phyloP scores from a whole-genome alignment of 805 yeast genomes.

The Torulaspora maleeae region DNA sequence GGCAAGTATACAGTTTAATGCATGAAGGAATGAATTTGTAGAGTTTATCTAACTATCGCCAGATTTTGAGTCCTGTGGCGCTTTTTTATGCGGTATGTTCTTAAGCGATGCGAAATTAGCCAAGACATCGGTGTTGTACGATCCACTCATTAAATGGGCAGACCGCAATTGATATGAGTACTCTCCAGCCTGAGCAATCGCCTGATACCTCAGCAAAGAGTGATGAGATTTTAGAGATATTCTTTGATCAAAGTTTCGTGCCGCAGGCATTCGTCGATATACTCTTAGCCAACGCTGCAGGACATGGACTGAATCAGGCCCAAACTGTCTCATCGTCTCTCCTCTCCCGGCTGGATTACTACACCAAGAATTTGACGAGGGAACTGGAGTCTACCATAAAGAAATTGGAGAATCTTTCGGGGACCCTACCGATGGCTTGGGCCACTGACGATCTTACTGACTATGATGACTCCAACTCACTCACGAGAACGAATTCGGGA shows the following conservation, averaged over 20 bases:
- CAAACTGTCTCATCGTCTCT: constrained; percentile 48
- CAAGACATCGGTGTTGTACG: too few species aligned
- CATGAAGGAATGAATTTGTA: not conserved
- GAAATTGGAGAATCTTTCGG: constrained; percentile 47
- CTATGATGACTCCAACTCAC: constrained; percentile 15
- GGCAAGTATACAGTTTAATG: constrained; percentile 10
- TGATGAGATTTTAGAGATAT: constrained; percentile 54
- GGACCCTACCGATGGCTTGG: constrained; percentile 43
- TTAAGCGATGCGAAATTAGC: not conserved
- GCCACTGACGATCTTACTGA: constrained; percentile 14
- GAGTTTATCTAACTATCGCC: not conserved
- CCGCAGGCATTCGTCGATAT: constrained; percentile 66
- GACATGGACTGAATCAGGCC: constrained; percentile 36
- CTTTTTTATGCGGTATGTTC: not conserved
- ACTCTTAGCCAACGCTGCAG: constrained; percentile 43
- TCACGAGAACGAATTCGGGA: constrained; percentile 26
- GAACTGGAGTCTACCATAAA: constrained; percentile 50
- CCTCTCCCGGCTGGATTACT: constrained; percentile 56
- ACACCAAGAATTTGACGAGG: constrained; percentile 53
- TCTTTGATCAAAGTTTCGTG: constrained; percentile 61
- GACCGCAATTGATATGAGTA: not conserved
- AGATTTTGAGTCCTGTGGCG: not conserved
- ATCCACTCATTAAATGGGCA: too few species aligned
- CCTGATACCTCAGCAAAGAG: constrained; percentile 7
- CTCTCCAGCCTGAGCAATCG: not conserved